A percentile compares a stretch with the other conserved stretches of the same genome.
Conservation (phyloP, 441 rosid species). For the Kokia cookei region DNA sequence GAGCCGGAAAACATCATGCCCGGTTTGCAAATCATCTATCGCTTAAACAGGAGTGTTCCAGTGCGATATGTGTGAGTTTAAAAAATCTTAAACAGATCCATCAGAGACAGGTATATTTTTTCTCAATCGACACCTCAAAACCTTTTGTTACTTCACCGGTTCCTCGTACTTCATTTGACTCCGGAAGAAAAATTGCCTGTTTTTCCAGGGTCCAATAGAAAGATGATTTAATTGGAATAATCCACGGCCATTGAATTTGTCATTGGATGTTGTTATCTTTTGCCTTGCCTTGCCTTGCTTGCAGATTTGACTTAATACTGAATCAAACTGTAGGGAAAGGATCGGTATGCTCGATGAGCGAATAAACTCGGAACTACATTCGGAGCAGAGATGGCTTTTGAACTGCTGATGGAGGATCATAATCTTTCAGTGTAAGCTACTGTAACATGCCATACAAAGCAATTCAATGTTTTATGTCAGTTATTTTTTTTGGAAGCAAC, state of each 20-base stretch:
- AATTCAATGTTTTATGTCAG: not conserved
- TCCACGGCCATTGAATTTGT: not conserved
- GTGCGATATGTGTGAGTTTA: not conserved
- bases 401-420: not conserved
- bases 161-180: not conserved
- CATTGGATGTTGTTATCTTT: not conserved
- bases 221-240: not conserved
- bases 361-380: not conserved
- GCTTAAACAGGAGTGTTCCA: constrained; percentile 26
- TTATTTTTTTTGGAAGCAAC: not conserved
- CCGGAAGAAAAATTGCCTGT: not conserved
- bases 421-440: not conserved
- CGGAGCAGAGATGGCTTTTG: not conserved
- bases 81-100: not conserved
- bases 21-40: constrained; percentile 81
- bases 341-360: not conserved
- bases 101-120: not conserved
- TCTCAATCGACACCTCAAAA: not conserved
- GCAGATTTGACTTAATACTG: not conserved
- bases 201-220: not conserved
- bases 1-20: constrained; percentile 65
- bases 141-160: not conserved
- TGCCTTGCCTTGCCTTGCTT: not conserved
- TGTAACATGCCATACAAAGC: constrained; percentile 20
- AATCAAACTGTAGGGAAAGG: not conserved